Percentiles rank a stretch among this genome's conserved stretches.
Conservation (phyloP, 257 asterid genomes). For the Mentha longifolia region DNA sequence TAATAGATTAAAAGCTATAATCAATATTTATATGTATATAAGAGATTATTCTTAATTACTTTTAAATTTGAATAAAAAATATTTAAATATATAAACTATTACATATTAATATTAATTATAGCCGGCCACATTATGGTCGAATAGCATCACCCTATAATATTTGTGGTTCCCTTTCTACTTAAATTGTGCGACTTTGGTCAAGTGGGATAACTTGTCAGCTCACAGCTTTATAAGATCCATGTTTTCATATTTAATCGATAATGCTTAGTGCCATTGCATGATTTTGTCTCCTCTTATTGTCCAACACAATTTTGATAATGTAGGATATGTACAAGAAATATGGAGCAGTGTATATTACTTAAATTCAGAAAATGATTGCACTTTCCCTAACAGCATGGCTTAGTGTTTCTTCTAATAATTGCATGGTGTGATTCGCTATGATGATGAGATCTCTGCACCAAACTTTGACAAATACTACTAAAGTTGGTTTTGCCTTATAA, state of each 20-base stretch:
- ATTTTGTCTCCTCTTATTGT: constrained; percentile 13
- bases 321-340: constrained; percentile 1
- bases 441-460: constrained; percentile 28
- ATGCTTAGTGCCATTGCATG: constrained; percentile 4
- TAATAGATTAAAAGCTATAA: too few species aligned
- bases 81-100: too few species aligned
- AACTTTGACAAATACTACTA: constrained; percentile 13
- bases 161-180: too few species aligned
- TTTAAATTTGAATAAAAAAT: too few species aligned
- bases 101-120: too few species aligned
- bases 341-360: constrained; percentile 18
- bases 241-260: neutral
- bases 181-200: too few species aligned
- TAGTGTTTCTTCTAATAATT: constrained; percentile 25
- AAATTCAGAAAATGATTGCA: constrained; percentile 20
- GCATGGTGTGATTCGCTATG: constrained; percentile 17
- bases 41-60: too few species aligned
- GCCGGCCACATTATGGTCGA: too few species aligned
- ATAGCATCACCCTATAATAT: too few species aligned
- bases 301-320: constrained; percentile 27
- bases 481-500: constrained; percentile 11
- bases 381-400: constrained; percentile 7
- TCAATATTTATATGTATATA: too few species aligned
- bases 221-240: neutral
- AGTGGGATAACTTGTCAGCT: neutral